These are phyloP conservation scores for Salix suchowensis DNA, from an alignment of 345 rosid genomes.

Conservation along the genomic window DNA sequence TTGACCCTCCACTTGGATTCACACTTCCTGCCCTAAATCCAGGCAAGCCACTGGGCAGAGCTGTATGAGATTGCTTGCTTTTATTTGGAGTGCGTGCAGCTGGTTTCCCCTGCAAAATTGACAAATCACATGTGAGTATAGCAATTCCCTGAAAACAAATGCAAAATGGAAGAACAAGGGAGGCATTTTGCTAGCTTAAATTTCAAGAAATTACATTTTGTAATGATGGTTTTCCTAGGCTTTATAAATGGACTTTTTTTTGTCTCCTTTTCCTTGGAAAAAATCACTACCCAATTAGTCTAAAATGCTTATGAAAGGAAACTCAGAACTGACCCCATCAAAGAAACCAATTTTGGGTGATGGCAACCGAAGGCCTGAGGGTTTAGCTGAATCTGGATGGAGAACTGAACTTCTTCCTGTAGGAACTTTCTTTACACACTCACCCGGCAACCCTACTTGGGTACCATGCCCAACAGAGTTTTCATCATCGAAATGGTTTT, in stretches of 20 bases:
- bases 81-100: slow-evolving; percentile 43
- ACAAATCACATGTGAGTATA: slow-evolving; percentile 7
- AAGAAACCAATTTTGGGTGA: slow-evolving; percentile 94
- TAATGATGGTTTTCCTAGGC: neutral
- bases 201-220: neutral
- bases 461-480: slow-evolving; percentile 29
- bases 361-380: slow-evolving; percentile 89
- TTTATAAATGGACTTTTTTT: neutral
- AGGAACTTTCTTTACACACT: slow-evolving; percentile 33
- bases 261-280: neutral
- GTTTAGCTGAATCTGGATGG: slow-evolving; percentile 43
- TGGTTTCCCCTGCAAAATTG: slow-evolving; percentile 50
- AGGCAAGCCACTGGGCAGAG: slow-evolving; percentile 31
- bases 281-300: neutral
- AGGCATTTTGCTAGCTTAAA: neutral
- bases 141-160: slow-evolving; percentile 6
- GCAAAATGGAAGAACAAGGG: neutral
- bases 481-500: slow-evolving; percentile 23
- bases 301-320: slow-evolving; percentile 11
- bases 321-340: slow-evolving; percentile 72
- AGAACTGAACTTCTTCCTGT: slow-evolving; percentile 24
- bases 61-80: slow-evolving; percentile 29
- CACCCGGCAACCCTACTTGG: slow-evolving; percentile 23
- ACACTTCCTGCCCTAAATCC: slow-evolving; percentile 29
- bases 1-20: slow-evolving; percentile 33